phyloP scores from a whole-genome alignment of 345 rosid genomes.

The Turritis glabra region DNA sequence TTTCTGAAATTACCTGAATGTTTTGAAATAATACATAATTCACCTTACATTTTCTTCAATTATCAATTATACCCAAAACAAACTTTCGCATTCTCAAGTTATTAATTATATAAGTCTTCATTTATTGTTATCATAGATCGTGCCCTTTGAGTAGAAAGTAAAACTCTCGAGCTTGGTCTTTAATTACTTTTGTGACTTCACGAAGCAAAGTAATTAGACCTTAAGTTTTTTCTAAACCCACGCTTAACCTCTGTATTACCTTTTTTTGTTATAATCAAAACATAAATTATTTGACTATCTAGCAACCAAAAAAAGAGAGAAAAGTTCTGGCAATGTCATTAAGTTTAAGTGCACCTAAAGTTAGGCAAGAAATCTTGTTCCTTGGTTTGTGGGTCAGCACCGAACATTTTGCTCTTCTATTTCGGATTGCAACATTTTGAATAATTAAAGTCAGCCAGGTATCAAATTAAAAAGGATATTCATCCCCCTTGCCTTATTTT shows the following conservation, averaged over 20 bases:
- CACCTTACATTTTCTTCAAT: background rate
- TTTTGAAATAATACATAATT: background rate
- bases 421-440: no score
- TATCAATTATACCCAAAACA: background rate
- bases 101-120: background rate
- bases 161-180: constrained; percentile 6
- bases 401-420: constrained; percentile 16
- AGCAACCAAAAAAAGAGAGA: background rate
- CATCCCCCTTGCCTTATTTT: no score
- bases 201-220: constrained; percentile 21
- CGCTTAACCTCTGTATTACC: background rate
- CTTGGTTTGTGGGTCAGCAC: constrained; percentile 21
- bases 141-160: constrained; percentile 12
- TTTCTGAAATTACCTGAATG: background rate
- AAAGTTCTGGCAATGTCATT: background rate
- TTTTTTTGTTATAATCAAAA: background rate
- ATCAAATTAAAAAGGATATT: no score
- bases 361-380: constrained; percentile 23
- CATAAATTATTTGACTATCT: constrained; percentile 6
- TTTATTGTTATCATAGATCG: background rate
- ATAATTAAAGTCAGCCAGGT: background rate
- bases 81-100: no score
- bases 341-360: constrained; percentile 24
- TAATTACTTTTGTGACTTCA: constrained; percentile 17
- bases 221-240: background rate